phyloP scores from a whole-genome alignment of 129 eudicot genomes.

The Escallonia rubra region DNA sequence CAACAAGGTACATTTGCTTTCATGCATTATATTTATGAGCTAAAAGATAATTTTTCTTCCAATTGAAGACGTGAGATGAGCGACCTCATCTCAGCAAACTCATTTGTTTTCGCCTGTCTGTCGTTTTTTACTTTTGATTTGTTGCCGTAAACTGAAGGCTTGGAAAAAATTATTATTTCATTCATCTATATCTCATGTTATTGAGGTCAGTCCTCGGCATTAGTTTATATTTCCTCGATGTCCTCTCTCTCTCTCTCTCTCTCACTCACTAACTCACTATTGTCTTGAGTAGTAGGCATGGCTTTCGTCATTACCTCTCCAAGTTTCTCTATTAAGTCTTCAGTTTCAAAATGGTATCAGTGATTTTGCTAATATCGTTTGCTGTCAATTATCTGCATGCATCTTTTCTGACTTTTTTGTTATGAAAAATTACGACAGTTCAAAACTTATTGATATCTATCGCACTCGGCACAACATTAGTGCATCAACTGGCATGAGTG shows the following conservation, averaged over 20 bases:
- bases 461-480: conserved; percentile 90
- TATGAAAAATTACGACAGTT: conserved; percentile 41
- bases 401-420: conserved; percentile 16
- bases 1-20: conserved; percentile 60
- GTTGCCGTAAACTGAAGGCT: too few relatives aligned
- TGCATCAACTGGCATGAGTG: conserved; percentile 79
- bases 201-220: too few relatives aligned
- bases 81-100: neutral
- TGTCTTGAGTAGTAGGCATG: too few relatives aligned
- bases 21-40: neutral
- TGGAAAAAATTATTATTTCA: too few relatives aligned
- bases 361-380: neutral
- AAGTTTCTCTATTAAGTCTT: neutral
- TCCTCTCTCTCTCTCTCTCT: too few relatives aligned
- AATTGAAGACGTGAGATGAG: neutral
- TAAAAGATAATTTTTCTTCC: neutral
- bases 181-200: too few relatives aligned
- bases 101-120: too few relatives aligned
- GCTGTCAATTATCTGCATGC: neutral
- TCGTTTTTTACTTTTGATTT: too few relatives aligned
- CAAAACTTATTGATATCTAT: conserved; percentile 90
- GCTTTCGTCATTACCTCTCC: too few relatives aligned
- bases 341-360: conserved; percentile 3
- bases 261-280: too few relatives aligned
- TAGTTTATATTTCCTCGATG: too few relatives aligned